phyloP scores from a whole-genome alignment of 495 filamentous ascomycete species.

The Opeltia flavorubescens region DNA sequence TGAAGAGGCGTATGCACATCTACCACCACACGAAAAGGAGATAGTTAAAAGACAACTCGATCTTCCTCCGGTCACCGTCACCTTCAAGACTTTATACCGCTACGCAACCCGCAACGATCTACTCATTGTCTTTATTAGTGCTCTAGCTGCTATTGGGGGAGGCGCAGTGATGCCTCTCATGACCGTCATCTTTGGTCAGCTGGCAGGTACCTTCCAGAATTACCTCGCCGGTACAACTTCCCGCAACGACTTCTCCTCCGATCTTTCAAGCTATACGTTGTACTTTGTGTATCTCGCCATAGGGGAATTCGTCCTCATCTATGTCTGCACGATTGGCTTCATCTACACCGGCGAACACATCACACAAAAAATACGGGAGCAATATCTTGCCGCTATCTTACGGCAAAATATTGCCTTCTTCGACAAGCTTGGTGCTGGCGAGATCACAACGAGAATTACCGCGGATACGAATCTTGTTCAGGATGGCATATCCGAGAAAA shows the following conservation, averaged over 20 bases:
- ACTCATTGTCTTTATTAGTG: conserved; percentile 52
- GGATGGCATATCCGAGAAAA: conserved; percentile 28
- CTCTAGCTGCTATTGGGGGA: conserved; percentile 56
- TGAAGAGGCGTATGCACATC: conserved; percentile 29
- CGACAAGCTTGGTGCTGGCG: conserved; percentile 24
- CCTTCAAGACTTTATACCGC: conserved; percentile 54
- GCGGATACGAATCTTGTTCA: conserved; percentile 28
- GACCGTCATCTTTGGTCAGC: conserved; percentile 71
- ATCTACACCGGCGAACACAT: conserved; percentile 84
- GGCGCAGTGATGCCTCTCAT: conserved; percentile 78
- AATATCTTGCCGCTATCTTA: conserved; percentile 23
- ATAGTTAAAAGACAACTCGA: conserved; percentile 61
- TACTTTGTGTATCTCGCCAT: conserved; percentile 90
- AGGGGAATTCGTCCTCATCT: conserved; percentile 68
- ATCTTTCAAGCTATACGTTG: conserved; percentile 52
- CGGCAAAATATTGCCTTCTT: conserved; percentile 30
- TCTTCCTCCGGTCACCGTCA: conserved; percentile 48
- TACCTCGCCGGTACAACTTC: conserved; percentile 36
- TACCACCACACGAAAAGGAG: conserved; percentile 47
- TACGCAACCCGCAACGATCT: conserved; percentile 67
- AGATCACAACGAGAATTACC: conserved; percentile 25
- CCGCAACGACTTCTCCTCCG: conserved; percentile 39
- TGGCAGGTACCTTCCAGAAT: conserved; percentile 56
- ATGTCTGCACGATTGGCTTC: conserved; percentile 73
- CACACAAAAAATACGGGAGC: conserved; percentile 21